Conservation (phyloP, 1,284 basidiomycete genomes). For the Rhodotorula sp. region DNA sequence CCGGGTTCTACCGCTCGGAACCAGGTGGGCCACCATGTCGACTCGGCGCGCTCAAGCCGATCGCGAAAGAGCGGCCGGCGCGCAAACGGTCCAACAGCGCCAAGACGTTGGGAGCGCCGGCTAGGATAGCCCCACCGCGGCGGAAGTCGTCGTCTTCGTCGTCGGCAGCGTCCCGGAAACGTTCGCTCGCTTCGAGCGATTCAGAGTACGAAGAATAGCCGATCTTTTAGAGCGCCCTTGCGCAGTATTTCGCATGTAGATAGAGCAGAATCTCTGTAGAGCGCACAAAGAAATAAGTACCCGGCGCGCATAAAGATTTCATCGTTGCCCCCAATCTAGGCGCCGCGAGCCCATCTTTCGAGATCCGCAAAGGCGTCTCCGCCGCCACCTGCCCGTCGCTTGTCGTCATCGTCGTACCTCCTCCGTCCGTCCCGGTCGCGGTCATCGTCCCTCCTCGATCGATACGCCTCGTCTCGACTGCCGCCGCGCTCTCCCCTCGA, state of each 20-base stretch:
- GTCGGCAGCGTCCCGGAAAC: background rate
- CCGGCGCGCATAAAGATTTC: no score
- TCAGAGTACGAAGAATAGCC: background rate
- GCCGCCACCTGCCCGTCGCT: background rate
- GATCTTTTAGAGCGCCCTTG: no score
- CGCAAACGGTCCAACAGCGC: constrained; percentile 3
- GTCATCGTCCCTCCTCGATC: background rate
- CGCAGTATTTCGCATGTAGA: no score
- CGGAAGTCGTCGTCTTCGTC: no score
- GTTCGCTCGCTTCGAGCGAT: background rate
- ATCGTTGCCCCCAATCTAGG: no score
- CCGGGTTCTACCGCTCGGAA: constrained; percentile 19
- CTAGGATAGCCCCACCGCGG: no score
- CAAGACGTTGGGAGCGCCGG: no score
- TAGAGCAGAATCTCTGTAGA: no score
- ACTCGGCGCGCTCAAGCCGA: constrained; percentile 25
- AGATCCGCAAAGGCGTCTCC: constrained; percentile 31
- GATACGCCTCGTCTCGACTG: background rate
- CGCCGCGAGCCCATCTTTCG: constrained; percentile 22
- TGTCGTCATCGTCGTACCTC: constrained; percentile 15
- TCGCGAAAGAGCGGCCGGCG: constrained; percentile 24
- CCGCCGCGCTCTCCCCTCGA: background rate
- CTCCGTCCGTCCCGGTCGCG: background rate
- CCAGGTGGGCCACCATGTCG: constrained; percentile 1
- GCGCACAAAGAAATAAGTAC: no score